These are phyloP conservation scores for Trichodelitschia bisporula DNA, from an alignment of 495 filamentous ascomycete species.

Conservation along the genomic window DNA sequence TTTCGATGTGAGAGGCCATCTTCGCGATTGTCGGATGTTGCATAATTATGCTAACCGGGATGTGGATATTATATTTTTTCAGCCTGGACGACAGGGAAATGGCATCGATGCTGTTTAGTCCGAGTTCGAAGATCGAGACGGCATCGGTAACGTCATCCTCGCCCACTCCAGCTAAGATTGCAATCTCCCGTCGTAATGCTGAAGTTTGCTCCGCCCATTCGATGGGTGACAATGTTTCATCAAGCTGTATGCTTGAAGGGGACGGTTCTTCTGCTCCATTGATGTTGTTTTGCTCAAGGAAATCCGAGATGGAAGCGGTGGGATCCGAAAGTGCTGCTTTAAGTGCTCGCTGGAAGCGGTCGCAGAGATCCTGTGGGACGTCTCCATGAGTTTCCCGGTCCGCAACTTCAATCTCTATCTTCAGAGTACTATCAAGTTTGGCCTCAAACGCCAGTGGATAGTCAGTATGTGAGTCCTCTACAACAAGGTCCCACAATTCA, in stretches of 20 bases:
- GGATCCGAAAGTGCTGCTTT: no score
- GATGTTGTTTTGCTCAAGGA: no score
- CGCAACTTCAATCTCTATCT: slow-evolving; percentile 28
- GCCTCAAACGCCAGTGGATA: slow-evolving; percentile 60
- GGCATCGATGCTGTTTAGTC: slow-evolving; percentile 43
- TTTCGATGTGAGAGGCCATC: slow-evolving; percentile 19
- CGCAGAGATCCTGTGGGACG: no score
- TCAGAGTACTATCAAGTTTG: slow-evolving; percentile 22
- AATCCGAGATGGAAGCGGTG: no score
- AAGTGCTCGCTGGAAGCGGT: no score
- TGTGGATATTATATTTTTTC: slow-evolving; percentile 26
- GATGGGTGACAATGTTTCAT: no score
- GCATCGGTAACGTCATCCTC: slow-evolving; percentile 22
- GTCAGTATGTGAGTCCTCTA: slow-evolving; percentile 25
- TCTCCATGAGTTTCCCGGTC: no score
- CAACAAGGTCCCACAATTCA: no score
- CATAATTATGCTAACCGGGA: slow-evolving; percentile 46
- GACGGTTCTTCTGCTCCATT: no score
- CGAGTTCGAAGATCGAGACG: slow-evolving; percentile 36
- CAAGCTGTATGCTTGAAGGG: no score
- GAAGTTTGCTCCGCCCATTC: no score
- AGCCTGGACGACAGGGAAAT: slow-evolving; percentile 44
- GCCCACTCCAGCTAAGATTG: slow-evolving; percentile 28
- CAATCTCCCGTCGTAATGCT: no score
- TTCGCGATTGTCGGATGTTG: slow-evolving; percentile 34